Base-by-base conservation (phyloP, 805 yeast genomes). In the Yueomyces sp. region DNA sequence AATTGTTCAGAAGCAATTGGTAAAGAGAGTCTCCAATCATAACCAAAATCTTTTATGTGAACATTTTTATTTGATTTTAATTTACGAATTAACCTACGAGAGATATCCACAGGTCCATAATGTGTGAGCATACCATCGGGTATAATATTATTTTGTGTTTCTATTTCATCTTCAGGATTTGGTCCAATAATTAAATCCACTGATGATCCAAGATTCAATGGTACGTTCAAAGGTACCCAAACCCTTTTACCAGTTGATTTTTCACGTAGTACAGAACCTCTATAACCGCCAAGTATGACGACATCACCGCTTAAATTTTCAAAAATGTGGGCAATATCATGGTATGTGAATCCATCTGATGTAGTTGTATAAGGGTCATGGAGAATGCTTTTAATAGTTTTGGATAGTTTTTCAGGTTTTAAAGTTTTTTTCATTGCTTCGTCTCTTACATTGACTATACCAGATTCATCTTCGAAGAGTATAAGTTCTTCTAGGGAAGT, bases 201-300 rank as follows among this genome's bases (percentile, higher is more conserved):
- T 11, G 8, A 5, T 9, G 12, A 11, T 7, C 26, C 12, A 9
- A 76, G 62, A 51, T 84, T 79, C 42, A 88, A 70, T 0, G 95
- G 95, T 0, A 90, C 95, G 52, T 83, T 81, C 4, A 82, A 56
- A 0, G 96, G 96, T 37, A 87, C 75, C 96, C 96, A 88, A 1
- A 83, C 73, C 42, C 90, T 66, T 47, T 79, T 74, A 11, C 68
- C 62, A 0, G 94, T 80, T 9, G 65, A 64, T 1, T 74, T 55
- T 53, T 85, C 92, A 39, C 90, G 60, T 42, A 88, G 63, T 4
- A 81, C 74, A 39, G 86, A 76, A 2, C 96, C 96, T 52, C 96
- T 68, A 60, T 83, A 88, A 0, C 96, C 96, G 4, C 96, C 96
- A 60, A 88, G 46, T 2, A 88, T 67, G 2, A 88, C 74, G 2